Evolutionary conservation across 2,329 filamentous ascomycete genomes (phyloP).

Genomic region (Cercospora berteroae): DNA sequence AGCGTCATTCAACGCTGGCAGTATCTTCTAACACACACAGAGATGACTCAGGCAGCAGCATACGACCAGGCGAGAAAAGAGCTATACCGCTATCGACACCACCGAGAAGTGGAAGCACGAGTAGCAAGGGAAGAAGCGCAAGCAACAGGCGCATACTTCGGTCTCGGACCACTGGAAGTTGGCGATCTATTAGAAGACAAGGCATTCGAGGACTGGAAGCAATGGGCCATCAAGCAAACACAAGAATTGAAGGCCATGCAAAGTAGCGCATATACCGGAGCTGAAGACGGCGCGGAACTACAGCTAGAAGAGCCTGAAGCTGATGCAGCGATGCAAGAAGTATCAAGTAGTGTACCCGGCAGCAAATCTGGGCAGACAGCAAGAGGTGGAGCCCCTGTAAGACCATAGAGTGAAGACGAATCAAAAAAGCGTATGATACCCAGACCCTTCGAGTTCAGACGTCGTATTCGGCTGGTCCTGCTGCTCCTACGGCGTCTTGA

Average conservation of each 20-base stretch:
- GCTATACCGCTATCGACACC: slow-evolving; percentile 81
- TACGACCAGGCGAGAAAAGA: slow-evolving; percentile 87
- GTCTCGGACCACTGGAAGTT: slow-evolving; percentile 69
- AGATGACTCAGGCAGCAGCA: slow-evolving; percentile 55
- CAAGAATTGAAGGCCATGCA: slow-evolving; percentile 49
- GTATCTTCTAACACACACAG: slow-evolving; percentile 66
- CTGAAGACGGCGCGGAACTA: slow-evolving; percentile 35
- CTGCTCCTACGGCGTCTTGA: background rate
- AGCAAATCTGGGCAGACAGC: slow-evolving; percentile 39
- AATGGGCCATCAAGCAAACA: slow-evolving; percentile 64
- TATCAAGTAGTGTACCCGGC: slow-evolving; percentile 35
- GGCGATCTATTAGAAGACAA: slow-evolving; percentile 79
- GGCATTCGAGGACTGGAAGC: slow-evolving; percentile 80
- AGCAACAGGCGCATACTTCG: slow-evolving; percentile 84
- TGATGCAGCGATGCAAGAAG: slow-evolving; percentile 41
- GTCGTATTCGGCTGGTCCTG: background rate
- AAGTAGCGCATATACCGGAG: slow-evolving; percentile 45
- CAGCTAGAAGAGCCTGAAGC: slow-evolving; percentile 34
- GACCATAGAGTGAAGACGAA: slow-evolving; percentile 30
- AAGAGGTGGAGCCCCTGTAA: slow-evolving; percentile 39
- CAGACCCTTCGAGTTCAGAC: background rate
- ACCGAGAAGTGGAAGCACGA: slow-evolving; percentile 76
- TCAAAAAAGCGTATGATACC: slow-evolving; percentile 18
- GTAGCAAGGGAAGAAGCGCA: slow-evolving; percentile 85
- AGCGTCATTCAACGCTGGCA: slow-evolving; percentile 92